Percentiles rank a stretch among this genome's conserved stretches.
These are phyloP conservation scores for Paecilomyces formosus DNA, from an alignment of 2,329 filamentous ascomycete genomes.

Conservation along the genomic window DNA sequence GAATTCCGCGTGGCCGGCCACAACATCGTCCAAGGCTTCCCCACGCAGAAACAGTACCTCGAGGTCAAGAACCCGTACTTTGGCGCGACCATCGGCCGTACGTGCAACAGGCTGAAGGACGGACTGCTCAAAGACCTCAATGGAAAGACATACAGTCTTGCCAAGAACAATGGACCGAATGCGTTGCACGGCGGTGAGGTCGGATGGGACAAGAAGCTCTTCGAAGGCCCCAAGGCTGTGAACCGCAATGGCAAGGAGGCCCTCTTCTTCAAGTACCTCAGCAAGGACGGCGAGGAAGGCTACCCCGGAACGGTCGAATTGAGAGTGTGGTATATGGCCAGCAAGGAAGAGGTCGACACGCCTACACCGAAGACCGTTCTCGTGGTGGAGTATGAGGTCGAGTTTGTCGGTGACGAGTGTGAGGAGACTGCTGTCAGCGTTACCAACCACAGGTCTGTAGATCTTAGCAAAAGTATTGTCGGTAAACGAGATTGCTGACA, in stretches of 20 bases:
- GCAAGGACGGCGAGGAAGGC: slow-evolving; percentile 77
- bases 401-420: slow-evolving; percentile 64
- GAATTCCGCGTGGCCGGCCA: slow-evolving; percentile 67
- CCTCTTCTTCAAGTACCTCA: slow-evolving; percentile 58
- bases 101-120: slow-evolving; percentile 70
- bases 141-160: slow-evolving; percentile 58
- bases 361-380: slow-evolving; percentile 63
- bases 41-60: slow-evolving; percentile 65
- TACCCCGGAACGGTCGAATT: slow-evolving; percentile 80
- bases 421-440: slow-evolving; percentile 90
- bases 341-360: slow-evolving; percentile 53
- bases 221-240: slow-evolving; percentile 61
- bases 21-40: slow-evolving; percentile 87
- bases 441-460: slow-evolving; percentile 81
- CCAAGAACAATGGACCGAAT: slow-evolving; percentile 68
- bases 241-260: slow-evolving; percentile 54
- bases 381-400: slow-evolving; percentile 82
- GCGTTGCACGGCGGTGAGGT: slow-evolving; percentile 60
- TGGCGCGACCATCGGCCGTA: slow-evolving; percentile 83
- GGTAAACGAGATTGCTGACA: slow-evolving; percentile 3
- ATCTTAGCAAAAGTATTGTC: neutral
- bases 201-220: slow-evolving; percentile 76
- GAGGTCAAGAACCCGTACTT: slow-evolving; percentile 73
- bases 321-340: slow-evolving; percentile 69
- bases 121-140: slow-evolving; percentile 67